Evolutionary conservation across 2,329 filamentous ascomycete species (phyloP), one percentile per base, ranked within the genome.

Genomic region (Ophiostoma populinum): DNA sequence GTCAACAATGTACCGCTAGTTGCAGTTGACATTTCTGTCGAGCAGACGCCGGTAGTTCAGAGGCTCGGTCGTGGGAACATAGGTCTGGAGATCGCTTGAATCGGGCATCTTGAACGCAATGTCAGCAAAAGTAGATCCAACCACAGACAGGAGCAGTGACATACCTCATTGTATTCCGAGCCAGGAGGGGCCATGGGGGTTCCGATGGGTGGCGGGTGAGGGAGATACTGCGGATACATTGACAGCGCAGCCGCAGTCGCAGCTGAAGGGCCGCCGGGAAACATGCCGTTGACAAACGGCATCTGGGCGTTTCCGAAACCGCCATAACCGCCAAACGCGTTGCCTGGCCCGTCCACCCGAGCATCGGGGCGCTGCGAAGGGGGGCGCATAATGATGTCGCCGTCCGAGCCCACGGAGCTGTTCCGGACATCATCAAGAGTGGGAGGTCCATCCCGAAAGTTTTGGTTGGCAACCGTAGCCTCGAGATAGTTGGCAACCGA

Each of bases 1-100:
- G 62, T 98, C 87, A 37, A 98, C 90, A 47, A 98, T 94, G 54
- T 93, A 94, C 59, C 90, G 92, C 90, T 87, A 98, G 61, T 98
- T 92, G 59, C 87, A 95, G 50, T 81, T 92, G 56, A 92, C 83
- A 52, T 87, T 93, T 50, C 86, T 85, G 51, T 98, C 90, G 31
- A 95, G 72, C 25, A 98, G 69, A 37, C 86, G 85, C 41, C 90
- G 85, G 51, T 95, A 98, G 57, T 98, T 95, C 48, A 95, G 69
- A 9, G 87, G 90, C 56, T 98, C 90, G 6, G 80, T 80, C 4
- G 85, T 78, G 9, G 80, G 76, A 19, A 94, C 61, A 51, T 92
- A 94, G 1, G 81, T 90, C 48, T 78, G 75, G 18, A 67, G 67
- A 41, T 78, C 70, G 0, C 49, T 38, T 12, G 32, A 19, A 3